Percentiles rank a stretch among this genome's conserved stretches.
Evolutionary conservation across 148 eudicot genomes (phyloP).

Genomic region (Chenopodium quinoa): DNA sequence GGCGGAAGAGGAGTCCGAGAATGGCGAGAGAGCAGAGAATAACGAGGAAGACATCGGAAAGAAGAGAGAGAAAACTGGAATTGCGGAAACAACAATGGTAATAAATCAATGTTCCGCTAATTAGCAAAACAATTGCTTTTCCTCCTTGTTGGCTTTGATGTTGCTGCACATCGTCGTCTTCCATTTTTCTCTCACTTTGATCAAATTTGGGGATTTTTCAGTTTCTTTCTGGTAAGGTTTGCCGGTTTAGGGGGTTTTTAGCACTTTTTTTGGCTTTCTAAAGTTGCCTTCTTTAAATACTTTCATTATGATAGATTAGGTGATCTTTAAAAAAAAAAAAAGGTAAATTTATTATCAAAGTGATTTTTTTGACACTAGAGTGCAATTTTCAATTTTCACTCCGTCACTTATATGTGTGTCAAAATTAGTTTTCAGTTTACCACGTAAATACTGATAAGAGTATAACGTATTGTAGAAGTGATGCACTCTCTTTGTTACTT

Average conservation of each 20-base stretch:
- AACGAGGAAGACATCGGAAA: slow-evolving; percentile 88
- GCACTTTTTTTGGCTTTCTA: no score
- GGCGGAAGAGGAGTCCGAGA: slow-evolving; percentile 94
- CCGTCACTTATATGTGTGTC: no score
- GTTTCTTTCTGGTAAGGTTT: neutral
- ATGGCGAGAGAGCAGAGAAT: slow-evolving; percentile 94
- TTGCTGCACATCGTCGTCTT: slow-evolving; percentile 8
- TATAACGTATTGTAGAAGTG: no score
- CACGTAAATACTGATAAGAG: no score
- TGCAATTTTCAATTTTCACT: no score
- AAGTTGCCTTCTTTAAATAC: neutral
- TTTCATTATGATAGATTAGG: no score
- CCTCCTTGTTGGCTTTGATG: slow-evolving; percentile 33
- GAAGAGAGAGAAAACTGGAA: slow-evolving; percentile 66
- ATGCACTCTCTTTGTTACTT: no score
- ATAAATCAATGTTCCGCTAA: slow-evolving; percentile 72
- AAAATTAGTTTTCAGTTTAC: no score
- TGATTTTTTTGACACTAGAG: no score
- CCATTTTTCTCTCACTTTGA: slow-evolving; percentile 21
- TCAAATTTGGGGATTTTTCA: neutral
- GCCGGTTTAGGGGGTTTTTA: no score
- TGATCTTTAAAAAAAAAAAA: no score
- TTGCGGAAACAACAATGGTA: slow-evolving; percentile 82
- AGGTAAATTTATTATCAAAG: no score
- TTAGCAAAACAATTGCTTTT: slow-evolving; percentile 47